Evolutionary conservation across 164 flowering plant species (phyloP).

Genomic region (Kalanchoe fedtschenkoi): DNA sequence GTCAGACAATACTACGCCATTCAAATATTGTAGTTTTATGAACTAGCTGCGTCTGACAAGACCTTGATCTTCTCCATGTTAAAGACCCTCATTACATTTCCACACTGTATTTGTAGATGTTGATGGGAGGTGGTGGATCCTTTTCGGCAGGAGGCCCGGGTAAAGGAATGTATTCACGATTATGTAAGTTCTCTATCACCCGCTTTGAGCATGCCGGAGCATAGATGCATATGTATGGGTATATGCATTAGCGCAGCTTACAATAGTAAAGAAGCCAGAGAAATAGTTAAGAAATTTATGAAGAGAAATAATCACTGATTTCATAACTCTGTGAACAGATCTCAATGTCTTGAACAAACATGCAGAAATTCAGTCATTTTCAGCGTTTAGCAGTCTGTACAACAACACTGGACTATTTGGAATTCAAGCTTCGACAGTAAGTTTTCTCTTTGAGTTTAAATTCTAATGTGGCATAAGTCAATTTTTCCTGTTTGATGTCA

Average conservation of each 20-base stretch:
- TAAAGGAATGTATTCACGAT: slow-evolving; percentile 88
- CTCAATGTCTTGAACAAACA: slow-evolving; percentile 52
- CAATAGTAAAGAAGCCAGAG: neutral
- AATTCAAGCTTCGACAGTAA: slow-evolving; percentile 75
- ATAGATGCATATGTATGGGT: neutral
- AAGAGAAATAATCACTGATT: neutral
- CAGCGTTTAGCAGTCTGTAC: slow-evolving; percentile 75
- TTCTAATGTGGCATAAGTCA: neutral
- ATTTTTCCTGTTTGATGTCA: neutral
- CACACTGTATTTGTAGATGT: slow-evolving; percentile 46
- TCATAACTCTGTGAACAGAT: slow-evolving; percentile 34
- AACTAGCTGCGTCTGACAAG: neutral
- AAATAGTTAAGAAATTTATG: neutral
- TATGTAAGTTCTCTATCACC: slow-evolving; percentile 54
- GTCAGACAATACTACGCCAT: too few species aligned
- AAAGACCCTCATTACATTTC: neutral
- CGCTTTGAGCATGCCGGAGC: neutral
- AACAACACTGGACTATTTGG: slow-evolving; percentile 76
- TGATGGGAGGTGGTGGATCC: slow-evolving; percentile 98
- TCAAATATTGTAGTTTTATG: too few species aligned
- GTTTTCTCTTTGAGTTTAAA: slow-evolving; percentile 10
- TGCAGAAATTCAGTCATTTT: slow-evolving; percentile 54
- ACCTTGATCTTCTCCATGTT: neutral
- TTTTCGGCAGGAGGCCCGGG: slow-evolving; percentile 99
- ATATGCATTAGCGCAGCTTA: neutral